Percentiles rank a stretch among this genome's conserved stretches.
phyloP scores from a whole-genome alignment of 805 yeast genomes.

The Lachancea fermentati region DNA sequence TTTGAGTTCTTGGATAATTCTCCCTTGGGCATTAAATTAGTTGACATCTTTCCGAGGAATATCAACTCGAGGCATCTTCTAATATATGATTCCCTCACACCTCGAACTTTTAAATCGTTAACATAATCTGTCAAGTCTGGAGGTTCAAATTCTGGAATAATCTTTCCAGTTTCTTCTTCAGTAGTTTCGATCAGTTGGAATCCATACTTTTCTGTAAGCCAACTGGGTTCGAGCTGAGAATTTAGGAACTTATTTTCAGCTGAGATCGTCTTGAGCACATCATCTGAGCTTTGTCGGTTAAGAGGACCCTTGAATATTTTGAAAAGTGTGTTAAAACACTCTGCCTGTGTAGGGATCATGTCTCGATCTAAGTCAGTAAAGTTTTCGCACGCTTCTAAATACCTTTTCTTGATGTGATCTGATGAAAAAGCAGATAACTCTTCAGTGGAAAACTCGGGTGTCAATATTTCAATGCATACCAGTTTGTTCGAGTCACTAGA shows the following conservation, averaged over 20 bases:
- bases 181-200: slow-evolving; percentile 35
- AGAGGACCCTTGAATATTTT: slow-evolving; percentile 68
- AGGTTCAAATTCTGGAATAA: slow-evolving; percentile 37
- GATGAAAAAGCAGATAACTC: slow-evolving; percentile 45
- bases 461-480: slow-evolving; percentile 49
- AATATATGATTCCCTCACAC: slow-evolving; percentile 43
- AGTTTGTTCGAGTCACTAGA: slow-evolving; percentile 41
- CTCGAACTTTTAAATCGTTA: slow-evolving; percentile 29
- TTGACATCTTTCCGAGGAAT: slow-evolving; percentile 37
- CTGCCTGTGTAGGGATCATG: slow-evolving; percentile 45
- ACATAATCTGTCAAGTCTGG: slow-evolving; percentile 39
- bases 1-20: slow-evolving; percentile 10
- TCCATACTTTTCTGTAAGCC: slow-evolving; percentile 43
- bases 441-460: slow-evolving; percentile 41
- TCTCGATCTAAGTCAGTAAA: slow-evolving; percentile 23
- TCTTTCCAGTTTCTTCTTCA: slow-evolving; percentile 23
- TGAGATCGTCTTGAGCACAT: slow-evolving; percentile 51
- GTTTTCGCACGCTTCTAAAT: slow-evolving; percentile 33
- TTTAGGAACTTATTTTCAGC: slow-evolving; percentile 46
- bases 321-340: slow-evolving; percentile 55
- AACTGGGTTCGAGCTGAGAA: slow-evolving; percentile 49
- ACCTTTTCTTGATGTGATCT: slow-evolving; percentile 48
- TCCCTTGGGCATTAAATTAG: slow-evolving; percentile 12
- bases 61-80: slow-evolving; percentile 51
- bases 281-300: slow-evolving; percentile 34